Conservation (phyloP, 192 early-diverging fungal genomes). For the Funneliformis geosporum region DNA sequence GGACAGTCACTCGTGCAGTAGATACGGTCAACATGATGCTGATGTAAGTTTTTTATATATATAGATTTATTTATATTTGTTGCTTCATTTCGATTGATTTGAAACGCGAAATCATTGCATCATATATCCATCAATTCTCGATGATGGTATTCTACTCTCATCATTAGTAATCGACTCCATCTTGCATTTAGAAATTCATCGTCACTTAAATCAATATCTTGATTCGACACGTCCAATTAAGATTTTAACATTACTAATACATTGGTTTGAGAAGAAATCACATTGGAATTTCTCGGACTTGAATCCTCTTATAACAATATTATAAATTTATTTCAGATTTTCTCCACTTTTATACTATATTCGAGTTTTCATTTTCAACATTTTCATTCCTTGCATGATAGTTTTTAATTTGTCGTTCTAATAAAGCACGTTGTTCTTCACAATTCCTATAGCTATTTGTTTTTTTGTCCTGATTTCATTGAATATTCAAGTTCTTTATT, state of each 20-base stretch:
- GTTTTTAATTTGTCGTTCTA: constrained; percentile 22
- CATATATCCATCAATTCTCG: constrained; percentile 22
- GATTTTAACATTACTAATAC: constrained; percentile 17
- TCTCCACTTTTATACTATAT: neutral
- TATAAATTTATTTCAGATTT: constrained; percentile 16
- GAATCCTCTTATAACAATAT: constrained; percentile 5
- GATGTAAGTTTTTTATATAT: too few species aligned
- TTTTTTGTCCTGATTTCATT: neutral
- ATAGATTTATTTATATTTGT: too few species aligned
- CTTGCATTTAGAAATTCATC: constrained; percentile 5
- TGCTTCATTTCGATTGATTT: neutral
- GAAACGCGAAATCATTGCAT: constrained; percentile 15
- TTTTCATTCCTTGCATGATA: constrained; percentile 1
- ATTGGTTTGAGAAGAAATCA: constrained; percentile 9
- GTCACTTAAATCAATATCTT: neutral
- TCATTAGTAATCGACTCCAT: constrained; percentile 19
- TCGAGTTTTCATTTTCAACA: constrained; percentile 24
- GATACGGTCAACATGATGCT: too few species aligned
- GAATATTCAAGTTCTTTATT: neutral
- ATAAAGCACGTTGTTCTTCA: neutral
- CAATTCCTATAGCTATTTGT: neutral
- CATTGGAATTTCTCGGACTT: constrained; percentile 17
- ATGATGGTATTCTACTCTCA: neutral
- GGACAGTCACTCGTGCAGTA: too few species aligned
- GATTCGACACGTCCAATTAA: neutral